Base-by-base conservation (phyloP, 169 alveolate species). In the Besnoitia besnoiti region DNA sequence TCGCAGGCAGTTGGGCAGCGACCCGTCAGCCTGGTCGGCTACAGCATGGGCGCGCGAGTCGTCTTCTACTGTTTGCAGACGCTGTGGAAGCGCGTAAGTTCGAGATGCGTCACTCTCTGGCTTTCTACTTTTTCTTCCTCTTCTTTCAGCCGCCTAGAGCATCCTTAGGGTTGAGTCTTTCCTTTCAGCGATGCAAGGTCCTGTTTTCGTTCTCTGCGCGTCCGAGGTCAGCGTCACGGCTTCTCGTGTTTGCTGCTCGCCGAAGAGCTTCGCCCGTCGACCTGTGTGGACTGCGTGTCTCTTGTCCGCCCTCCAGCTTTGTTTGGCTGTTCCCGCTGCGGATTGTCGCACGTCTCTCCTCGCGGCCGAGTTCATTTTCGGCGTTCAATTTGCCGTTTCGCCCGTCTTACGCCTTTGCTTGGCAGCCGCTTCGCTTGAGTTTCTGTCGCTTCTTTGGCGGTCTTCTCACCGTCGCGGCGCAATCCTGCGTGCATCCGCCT, bases 11-110 rank as follows among this genome's bases (percentile, higher is more conserved):
- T 96, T 51, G 99, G 99, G 3, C 96, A 97, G 89, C 93, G 99
- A 39, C 99, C 98, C 0, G 98, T 97, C 80, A 96, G 97, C 55
- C 97, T 98, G 44, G 96, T 97, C 35, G 99, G 99, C 46, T 97
- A 97, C 95, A 94, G 98, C 93, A 96, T 97, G 96, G 99, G 99
- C 37, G 98, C 99, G 30, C 95, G 98, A 14, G 98, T 97, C 50
- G 96, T 98, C 42, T 95, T 96, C 92, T 94, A 97, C 89, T 95
- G 98, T 46, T 94, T 98, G 73, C 96, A 96, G 94, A 97, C 96
- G 67, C 95, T 98, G 80, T 94, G 97, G 92, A 88, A 76, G 39
- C 75, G 67, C 44, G 95, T 79, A 24, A 67, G 89, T 4, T 4
- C 73, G 85, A 39, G 62, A 77, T 55, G 51, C 55, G 14, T 16